phyloP scores from a whole-genome alignment of 345 rosid genomes.

The Sonneratia caseolaris region DNA sequence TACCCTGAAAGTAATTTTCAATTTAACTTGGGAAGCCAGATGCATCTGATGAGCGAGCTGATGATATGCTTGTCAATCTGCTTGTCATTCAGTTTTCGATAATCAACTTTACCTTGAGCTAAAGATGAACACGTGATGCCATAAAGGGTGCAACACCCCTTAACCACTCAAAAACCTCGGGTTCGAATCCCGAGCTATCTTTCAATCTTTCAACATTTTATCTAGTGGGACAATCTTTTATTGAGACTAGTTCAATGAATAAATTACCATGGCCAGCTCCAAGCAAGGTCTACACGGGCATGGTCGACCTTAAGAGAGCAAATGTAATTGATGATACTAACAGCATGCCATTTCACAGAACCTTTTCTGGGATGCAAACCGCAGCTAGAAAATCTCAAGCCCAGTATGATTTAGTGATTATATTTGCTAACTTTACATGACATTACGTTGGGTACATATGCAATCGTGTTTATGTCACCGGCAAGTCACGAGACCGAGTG shows the following conservation, averaged over 20 bases:
- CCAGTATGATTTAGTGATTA: background rate
- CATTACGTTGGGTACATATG: background rate
- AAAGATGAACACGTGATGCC: too few species aligned
- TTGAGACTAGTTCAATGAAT: background rate
- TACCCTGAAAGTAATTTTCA: background rate
- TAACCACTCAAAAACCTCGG: too few species aligned
- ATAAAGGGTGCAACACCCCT: too few species aligned
- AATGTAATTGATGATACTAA: background rate
- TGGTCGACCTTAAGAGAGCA: background rate
- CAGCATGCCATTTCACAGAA: background rate
- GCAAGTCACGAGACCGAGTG: conserved; percentile 62
- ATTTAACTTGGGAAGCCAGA: background rate
- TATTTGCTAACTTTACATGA: background rate
- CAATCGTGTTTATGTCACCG: background rate
- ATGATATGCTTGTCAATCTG: too few species aligned
- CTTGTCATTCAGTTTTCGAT: background rate
- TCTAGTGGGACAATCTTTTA: background rate
- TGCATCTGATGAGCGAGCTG: too few species aligned
- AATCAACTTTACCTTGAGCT: background rate
- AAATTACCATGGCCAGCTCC: too few species aligned
- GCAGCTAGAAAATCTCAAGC: too few species aligned
- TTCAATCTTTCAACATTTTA: too few species aligned
- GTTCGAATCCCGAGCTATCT: too few species aligned
- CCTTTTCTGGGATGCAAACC: background rate
- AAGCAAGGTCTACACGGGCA: background rate